Evolutionary conservation across 495 filamentous ascomycete genomes (phyloP).

Genomic region (Daldinia decipiens): DNA sequence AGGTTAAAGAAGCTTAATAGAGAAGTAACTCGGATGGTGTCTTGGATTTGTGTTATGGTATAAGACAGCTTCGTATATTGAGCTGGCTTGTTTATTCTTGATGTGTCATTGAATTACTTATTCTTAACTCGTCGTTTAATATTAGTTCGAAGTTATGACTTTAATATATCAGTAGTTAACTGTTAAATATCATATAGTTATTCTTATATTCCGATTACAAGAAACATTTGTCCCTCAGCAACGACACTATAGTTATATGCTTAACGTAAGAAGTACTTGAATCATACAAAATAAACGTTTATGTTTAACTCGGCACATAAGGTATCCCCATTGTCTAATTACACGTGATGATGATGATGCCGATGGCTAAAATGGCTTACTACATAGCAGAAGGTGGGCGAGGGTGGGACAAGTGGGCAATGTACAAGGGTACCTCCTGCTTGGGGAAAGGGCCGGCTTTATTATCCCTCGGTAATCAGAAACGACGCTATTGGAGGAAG

Average conservation of each 20-base stretch:
- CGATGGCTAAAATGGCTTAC: conserved; percentile 25
- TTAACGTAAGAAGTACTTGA: too few relatives aligned
- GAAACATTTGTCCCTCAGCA: too few relatives aligned
- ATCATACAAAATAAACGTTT: too few relatives aligned
- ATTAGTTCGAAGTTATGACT: too few relatives aligned
- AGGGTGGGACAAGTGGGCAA: neutral
- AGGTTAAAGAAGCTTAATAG: neutral
- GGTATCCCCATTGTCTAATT: neutral
- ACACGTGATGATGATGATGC: conserved; percentile 37
- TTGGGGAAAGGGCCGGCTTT: conserved; percentile 31
- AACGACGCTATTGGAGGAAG: conserved; percentile 46
- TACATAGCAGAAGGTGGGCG: conserved; percentile 2
- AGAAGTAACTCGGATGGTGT: neutral
- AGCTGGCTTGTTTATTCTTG: too few relatives aligned
- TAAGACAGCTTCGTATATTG: too few relatives aligned
- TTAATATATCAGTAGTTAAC: too few relatives aligned
- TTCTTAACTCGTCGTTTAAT: too few relatives aligned
- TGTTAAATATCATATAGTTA: too few relatives aligned
- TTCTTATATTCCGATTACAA: too few relatives aligned
- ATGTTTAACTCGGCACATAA: conserved; percentile 6
- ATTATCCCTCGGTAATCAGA: conserved; percentile 54
- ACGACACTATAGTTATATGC: too few relatives aligned
- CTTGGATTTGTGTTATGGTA: neutral
- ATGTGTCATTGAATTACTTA: too few relatives aligned
- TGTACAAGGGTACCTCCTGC: conserved; percentile 13